Conservation (phyloP, 2,329 filamentous ascomycete genomes). For the Mycosphaerella arachidis region DNA sequence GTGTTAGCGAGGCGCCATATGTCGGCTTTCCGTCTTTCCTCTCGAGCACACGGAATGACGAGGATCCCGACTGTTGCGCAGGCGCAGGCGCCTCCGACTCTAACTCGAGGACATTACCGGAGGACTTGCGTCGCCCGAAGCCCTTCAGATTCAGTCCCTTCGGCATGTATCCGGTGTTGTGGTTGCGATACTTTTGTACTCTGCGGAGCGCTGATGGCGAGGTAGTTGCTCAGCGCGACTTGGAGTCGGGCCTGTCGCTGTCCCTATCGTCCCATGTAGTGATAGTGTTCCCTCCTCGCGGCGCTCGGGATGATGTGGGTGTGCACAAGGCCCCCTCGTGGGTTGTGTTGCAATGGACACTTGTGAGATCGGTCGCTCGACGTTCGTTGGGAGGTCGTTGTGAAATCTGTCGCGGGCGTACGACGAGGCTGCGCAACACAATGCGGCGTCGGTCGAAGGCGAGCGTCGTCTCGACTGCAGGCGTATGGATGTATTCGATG, state of each 20-base stretch:
- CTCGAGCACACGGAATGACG: constrained; percentile 54
- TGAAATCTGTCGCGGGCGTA: neutral
- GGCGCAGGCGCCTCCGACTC: constrained; percentile 26
- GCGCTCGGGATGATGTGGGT: neutral
- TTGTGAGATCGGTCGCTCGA: neutral
- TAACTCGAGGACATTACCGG: constrained; percentile 49
- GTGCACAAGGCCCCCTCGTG: constrained; percentile 7
- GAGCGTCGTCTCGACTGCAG: neutral
- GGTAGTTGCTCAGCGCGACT: neutral
- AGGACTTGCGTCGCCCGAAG: constrained; percentile 52
- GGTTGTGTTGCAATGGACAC: neutral
- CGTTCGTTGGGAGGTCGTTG: neutral
- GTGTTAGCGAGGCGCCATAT: constrained; percentile 19
- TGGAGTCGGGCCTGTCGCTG: neutral
- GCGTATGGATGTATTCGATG: neutral
- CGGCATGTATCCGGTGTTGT: constrained; percentile 42
- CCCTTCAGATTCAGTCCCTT: constrained; percentile 50
- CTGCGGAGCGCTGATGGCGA: neutral
- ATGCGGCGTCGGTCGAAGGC: neutral
- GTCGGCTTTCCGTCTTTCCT: constrained; percentile 43
- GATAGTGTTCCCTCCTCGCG: neutral
- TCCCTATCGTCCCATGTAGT: constrained; percentile 3
- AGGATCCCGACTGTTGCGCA: constrained; percentile 15
- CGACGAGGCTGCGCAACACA: neutral
- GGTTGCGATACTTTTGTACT: neutral